A percentile compares a stretch with the other conserved stretches of the same genome.
Evolutionary conservation across 208 protist genomes (phyloP).

Genomic region (Acanthamoeba sp.): DNA sequence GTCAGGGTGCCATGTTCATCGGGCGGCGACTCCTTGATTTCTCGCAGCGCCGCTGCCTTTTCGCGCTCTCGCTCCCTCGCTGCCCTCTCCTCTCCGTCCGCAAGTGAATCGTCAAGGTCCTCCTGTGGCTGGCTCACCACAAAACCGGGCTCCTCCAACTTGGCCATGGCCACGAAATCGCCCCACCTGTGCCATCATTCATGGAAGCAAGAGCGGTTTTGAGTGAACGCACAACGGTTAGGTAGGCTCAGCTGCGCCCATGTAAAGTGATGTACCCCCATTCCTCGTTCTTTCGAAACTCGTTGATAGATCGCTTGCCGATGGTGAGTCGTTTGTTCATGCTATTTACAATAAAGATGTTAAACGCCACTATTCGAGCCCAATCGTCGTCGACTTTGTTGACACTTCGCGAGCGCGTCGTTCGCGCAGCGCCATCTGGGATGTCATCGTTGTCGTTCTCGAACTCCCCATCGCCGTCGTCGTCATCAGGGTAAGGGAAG

Average conservation of each 20-base stretch:
- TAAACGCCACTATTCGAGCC: slow-evolving; percentile 24
- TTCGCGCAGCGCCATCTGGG: neutral
- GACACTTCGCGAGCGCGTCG: neutral
- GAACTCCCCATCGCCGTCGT: neutral
- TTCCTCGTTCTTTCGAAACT: slow-evolving; percentile 49
- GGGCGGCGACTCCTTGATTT: slow-evolving; percentile 14
- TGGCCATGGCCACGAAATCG: slow-evolving; percentile 31
- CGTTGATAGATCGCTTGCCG: slow-evolving; percentile 58
- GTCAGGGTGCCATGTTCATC: neutral
- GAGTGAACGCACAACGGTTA: neutral
- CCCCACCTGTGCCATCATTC: neutral
- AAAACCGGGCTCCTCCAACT: slow-evolving; percentile 35
- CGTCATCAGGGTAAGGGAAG: neutral
- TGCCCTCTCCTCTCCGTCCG: neutral
- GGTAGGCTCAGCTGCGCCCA: no score
- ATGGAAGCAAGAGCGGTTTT: no score
- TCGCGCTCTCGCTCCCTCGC: slow-evolving; percentile 20
- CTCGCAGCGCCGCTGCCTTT: neutral
- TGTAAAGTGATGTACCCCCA: slow-evolving; percentile 6
- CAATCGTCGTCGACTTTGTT: neutral
- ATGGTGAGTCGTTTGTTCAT: slow-evolving; percentile 50
- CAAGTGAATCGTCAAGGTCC: neutral
- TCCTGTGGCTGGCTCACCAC: neutral
- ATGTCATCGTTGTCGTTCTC: neutral
- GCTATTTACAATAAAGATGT: slow-evolving; percentile 59